phyloP scores from a whole-genome alignment of 2,329 filamentous ascomycete species.

The Colletotrichum sp. region DNA sequence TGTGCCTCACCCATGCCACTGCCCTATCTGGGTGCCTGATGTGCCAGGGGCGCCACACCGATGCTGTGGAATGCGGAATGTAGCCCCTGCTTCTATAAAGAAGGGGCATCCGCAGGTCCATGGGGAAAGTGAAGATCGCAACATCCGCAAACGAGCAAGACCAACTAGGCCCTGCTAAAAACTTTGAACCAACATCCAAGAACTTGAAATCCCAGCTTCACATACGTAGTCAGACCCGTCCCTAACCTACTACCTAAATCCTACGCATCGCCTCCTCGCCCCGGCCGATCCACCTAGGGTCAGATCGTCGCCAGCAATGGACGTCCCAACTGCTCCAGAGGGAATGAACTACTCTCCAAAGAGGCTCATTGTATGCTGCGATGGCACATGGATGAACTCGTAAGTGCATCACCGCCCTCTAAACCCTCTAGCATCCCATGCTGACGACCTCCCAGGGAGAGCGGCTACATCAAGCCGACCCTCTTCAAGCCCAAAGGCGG shows the following conservation, averaged over 20 bases:
- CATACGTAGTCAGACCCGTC: not conserved
- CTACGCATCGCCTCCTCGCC: not conserved
- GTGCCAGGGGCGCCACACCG: not conserved
- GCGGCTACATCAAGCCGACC: slow-evolving; percentile 47
- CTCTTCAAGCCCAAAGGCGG: slow-evolving; percentile 40
- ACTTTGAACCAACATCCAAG: not conserved
- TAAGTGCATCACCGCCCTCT: not conserved
- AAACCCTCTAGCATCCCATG: not conserved
- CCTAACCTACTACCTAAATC: not conserved
- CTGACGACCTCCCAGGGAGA: slow-evolving; percentile 37
- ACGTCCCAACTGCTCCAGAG: not conserved
- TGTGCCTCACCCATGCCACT: not conserved
- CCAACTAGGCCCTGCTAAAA: not conserved
- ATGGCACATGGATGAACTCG: slow-evolving; percentile 61
- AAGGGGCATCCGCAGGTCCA: not conserved
- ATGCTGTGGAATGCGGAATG: not conserved
- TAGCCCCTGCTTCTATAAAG: slow-evolving; percentile 7
- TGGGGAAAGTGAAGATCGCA: not conserved
- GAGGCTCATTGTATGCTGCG: slow-evolving; percentile 57
- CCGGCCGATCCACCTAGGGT: not conserved
- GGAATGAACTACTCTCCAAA: slow-evolving; percentile 33
- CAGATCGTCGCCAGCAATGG: not conserved
- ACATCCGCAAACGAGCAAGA: not conserved
- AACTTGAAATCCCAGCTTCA: not conserved
- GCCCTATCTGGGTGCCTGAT: not conserved